phyloP scores from a whole-genome alignment of 106 monocot genomes.

The Triglochin maritima region DNA sequence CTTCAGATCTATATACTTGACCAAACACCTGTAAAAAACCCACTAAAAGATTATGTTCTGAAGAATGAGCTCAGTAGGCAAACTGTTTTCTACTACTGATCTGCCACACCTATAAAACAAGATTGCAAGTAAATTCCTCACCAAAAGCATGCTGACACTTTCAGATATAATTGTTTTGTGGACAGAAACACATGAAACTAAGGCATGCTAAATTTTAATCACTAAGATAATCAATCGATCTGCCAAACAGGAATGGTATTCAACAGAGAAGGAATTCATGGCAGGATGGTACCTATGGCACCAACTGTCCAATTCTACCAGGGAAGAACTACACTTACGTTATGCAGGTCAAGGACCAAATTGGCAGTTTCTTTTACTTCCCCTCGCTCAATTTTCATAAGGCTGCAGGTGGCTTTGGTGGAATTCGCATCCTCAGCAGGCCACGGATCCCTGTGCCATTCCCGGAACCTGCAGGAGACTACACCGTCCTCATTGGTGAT shows the following conservation, averaged over 20 bases:
- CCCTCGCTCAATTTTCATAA: slow-evolving; percentile 16
- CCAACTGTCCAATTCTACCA: slow-evolving; percentile 15
- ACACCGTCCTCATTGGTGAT: slow-evolving; percentile 19
- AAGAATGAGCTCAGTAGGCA: too few species aligned
- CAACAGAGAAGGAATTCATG: slow-evolving; percentile 19
- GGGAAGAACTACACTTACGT: slow-evolving; percentile 16
- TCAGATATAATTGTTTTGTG: too few species aligned
- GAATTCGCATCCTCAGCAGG: slow-evolving; percentile 13
- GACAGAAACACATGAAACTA: too few species aligned
- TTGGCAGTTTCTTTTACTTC: slow-evolving; percentile 24
- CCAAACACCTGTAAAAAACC: too few species aligned
- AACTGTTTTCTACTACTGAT: too few species aligned
- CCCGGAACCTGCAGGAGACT: slow-evolving; percentile 15
- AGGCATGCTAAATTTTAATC: too few species aligned
- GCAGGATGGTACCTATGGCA: slow-evolving; percentile 13
- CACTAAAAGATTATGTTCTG: too few species aligned
- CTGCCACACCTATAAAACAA: too few species aligned
- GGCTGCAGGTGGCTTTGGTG: slow-evolving; percentile 16
- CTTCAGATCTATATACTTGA: too few species aligned
- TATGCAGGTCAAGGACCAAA: slow-evolving; percentile 19
- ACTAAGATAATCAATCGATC: too few species aligned
- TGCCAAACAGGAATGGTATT: slow-evolving; percentile 11
- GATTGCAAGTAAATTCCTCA: too few species aligned
- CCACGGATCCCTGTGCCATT: slow-evolving; percentile 18
- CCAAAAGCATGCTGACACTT: too few species aligned